Base-by-base conservation (phyloP, 1,139 yeast species). In the Sporopachydermia cereana region DNA sequence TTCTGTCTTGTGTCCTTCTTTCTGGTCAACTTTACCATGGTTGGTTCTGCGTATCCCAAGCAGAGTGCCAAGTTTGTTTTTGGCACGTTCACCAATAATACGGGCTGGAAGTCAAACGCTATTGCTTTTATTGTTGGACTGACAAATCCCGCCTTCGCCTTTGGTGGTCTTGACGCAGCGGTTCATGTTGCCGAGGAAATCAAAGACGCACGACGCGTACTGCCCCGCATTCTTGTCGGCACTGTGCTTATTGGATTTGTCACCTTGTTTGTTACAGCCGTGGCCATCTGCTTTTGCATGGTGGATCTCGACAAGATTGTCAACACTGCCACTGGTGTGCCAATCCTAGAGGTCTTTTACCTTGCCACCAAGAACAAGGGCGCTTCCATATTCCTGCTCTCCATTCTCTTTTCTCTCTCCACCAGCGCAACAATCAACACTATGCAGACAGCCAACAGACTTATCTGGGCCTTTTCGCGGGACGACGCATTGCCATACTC, bases 141-240 rank as follows among this genome's bases (percentile, higher is more conserved):
- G 49, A 73, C 78, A 52, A 78, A 77, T 57, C 84, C 84, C 31
- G 77, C 77, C 45, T 78, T 34, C 22, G 5, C 57, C 60, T 31
- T 50, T 51, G 16, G 48, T 51, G 79, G 84, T 0, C 80, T 79
- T 56, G 89, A 81, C 57, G 74, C 83, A 3, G 78, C 82, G 52
- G 77, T 80, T 43, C 89, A 81, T 59, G 75, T 79, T 73, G 70
- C 79, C 24, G 91, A 82, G 59, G 89, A 82, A 57, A 83, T 84
- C 23, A 66, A 68, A 41, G 74, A 78, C 54, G 85, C 89, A 12
- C 68, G 78, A 22, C 67, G 64, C 45, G 76, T 84, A n/a, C 79
- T 80, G 17, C 86, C 89, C 9, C 61, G 74, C 41, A 89, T 86
- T 25, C 80, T 77, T 45, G 61, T 72, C 42, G 62, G 71, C 24